phyloP scores from a whole-genome alignment of 768 basidiomycete species.

The Leccinum longicurvipes region DNA sequence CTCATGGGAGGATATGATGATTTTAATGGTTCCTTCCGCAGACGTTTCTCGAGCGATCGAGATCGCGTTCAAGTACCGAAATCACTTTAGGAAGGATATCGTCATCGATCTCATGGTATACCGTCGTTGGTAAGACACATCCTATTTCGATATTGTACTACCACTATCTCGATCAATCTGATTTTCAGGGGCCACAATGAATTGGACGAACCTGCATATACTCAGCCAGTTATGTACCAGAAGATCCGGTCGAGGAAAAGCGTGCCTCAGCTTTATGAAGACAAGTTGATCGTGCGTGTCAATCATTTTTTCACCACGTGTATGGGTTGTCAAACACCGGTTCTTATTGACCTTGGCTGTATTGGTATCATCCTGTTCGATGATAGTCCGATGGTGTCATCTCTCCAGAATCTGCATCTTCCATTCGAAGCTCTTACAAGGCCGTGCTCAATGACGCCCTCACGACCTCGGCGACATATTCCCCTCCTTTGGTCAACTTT shows the following conservation, averaged over 20 bases:
- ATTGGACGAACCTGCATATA: conserved; percentile 82
- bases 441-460: conserved; percentile 62
- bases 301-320: background rate
- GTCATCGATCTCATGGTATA: conserved; percentile 90
- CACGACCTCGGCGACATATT: conserved; percentile 43
- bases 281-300: conserved; percentile 62
- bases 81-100: conserved; percentile 87
- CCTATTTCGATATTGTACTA: background rate
- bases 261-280: conserved; percentile 56
- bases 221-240: conserved; percentile 89
- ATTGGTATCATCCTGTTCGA: background rate
- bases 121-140: conserved; percentile 60
- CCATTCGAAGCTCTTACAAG: conserved; percentile 57
- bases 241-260: conserved; percentile 74
- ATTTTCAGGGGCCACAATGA: conserved; percentile 78
- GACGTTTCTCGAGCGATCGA: conserved; percentile 85
- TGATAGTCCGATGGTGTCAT: conserved; percentile 38
- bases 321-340: background rate
- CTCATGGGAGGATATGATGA: too few relatives aligned
- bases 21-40: conserved; percentile 22
- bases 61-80: conserved; percentile 83
- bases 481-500: conserved; percentile 53
- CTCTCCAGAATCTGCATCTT: conserved; percentile 43
- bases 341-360: background rate
- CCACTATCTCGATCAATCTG: background rate